phyloP scores from a whole-genome alignment of 2,329 filamentous ascomycete genomes.

The Neoarthrinium moseri region DNA sequence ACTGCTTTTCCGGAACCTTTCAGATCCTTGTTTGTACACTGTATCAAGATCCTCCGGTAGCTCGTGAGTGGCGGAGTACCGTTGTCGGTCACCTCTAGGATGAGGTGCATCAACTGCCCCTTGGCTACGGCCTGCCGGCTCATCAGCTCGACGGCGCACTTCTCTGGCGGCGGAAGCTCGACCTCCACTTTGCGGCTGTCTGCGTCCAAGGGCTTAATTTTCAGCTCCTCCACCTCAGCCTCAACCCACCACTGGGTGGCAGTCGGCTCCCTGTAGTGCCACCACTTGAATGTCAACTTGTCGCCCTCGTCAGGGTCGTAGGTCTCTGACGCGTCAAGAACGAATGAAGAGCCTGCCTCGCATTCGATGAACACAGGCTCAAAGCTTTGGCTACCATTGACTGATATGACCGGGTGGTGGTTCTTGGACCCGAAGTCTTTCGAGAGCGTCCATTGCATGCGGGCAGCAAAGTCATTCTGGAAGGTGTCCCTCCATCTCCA shows the following conservation, averaged over 20 bases:
- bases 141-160: constrained; percentile 3
- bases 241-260: neutral
- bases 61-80: neutral
- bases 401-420: constrained; percentile 40
- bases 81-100: constrained; percentile 5
- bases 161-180: neutral
- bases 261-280: constrained; percentile 34
- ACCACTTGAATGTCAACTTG: constrained; percentile 40
- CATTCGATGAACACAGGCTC: constrained; percentile 32
- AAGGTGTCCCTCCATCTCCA: constrained; percentile 22
- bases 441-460: constrained; percentile 19
- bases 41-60: constrained; percentile 1
- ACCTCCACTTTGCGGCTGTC: neutral
- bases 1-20: neutral
- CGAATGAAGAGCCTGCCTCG: constrained; percentile 30
- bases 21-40: constrained; percentile 4
- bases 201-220: neutral
- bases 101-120: neutral
- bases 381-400: constrained; percentile 36
- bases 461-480: constrained; percentile 21
- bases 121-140: neutral
- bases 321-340: constrained; percentile 37
- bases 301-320: constrained; percentile 38
- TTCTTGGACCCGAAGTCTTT: constrained; percentile 21
- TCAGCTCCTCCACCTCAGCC: neutral